Evolutionary conservation across 305 asterid species (phyloP), one percentile per base, ranked within the genome.

Genomic region (Rubia occidens): DNA sequence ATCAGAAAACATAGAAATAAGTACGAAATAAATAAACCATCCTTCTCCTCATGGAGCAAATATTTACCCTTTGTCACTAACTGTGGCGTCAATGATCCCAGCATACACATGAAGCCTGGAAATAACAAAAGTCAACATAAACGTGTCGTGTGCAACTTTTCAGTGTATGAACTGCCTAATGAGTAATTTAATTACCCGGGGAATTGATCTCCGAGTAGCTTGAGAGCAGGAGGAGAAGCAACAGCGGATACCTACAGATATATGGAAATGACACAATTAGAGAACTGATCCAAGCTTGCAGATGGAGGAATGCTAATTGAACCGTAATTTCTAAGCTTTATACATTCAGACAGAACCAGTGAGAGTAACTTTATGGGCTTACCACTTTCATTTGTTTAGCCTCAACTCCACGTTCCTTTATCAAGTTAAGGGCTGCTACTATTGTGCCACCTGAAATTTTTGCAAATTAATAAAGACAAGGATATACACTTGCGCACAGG

Each of bases 161-260:
- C 17, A 17, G 20, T 2, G 47, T 32, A 13, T 3, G 5, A 15
- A 49, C 67, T 21, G 2, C 29, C 42, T 1, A 53, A 14, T 21
- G 14, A 11, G 40, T 4, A 54, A 40, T 55, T 55, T 55, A 20
- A 67, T 81, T 85, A 94, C 99, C 99, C 97, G 6, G 97, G 97
- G 76, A 86, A 94, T 64, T 85, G 91, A 78, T 89, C 93, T 72
- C 95, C 75, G 35, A 94, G 81, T 78, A 89, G 91, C 78, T 84
- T 81, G 77, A 94, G 96, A 20, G 99, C 99, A 15, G 97, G 99
- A 80, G 97, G 97, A 73, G 96, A 88, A 75, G 96, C 96, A 77
- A 94, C 95, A 68, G 97, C 97, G 70, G 83, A 79, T 70, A 94
- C 83, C 99, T 94, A 78, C 69, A 78, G 63, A 71, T 64, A 60